phyloP scores from a whole-genome alignment of 2,329 filamentous ascomycete genomes.

The Lomentospora prolificans region DNA sequence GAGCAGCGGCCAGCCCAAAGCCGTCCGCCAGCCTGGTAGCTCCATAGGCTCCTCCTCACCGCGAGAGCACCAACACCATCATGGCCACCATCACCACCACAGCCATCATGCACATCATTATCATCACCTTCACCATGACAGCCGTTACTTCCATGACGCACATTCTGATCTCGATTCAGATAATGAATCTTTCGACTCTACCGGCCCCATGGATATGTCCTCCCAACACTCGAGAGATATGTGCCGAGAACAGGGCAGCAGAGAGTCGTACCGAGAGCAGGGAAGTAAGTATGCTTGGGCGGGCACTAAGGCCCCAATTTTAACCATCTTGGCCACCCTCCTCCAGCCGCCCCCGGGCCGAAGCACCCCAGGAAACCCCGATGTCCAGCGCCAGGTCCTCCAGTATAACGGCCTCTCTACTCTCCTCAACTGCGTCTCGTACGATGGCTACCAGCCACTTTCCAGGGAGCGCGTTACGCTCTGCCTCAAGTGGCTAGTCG shows the following conservation, averaged over 20 bases:
- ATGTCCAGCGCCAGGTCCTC: conserved; percentile 82
- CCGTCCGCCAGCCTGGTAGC: conserved; percentile 14
- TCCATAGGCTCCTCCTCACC: conserved; percentile 18
- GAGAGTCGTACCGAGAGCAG: conserved; percentile 34
- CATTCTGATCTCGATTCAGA: conserved; percentile 6
- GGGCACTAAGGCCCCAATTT: conserved; percentile 82
- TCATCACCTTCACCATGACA: conserved; percentile 23
- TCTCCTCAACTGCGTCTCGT: conserved; percentile 78
- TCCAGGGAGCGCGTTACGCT: conserved; percentile 86
- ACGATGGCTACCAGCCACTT: conserved; percentile 89
- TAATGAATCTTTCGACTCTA: conserved; percentile 18
- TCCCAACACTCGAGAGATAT: conserved; percentile 7
- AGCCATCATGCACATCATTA: conserved; percentile 6
- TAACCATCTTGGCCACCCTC: conserved; percentile 80
- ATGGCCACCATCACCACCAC: neutral
- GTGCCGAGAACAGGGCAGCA: conserved; percentile 45
- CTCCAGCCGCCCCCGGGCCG: conserved; percentile 68
- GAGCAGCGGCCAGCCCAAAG: conserved; percentile 22
- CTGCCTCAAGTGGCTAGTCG: conserved; percentile 74
- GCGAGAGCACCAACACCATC: conserved; percentile 24
- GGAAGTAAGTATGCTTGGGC: conserved; percentile 56
- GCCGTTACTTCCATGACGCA: neutral
- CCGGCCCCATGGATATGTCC: conserved; percentile 32
- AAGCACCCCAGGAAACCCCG: conserved; percentile 53
- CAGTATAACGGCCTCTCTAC: conserved; percentile 78